Evolutionary conservation across 495 filamentous ascomycete species (phyloP).

Genomic region (Aspergillus nidulans): DNA sequence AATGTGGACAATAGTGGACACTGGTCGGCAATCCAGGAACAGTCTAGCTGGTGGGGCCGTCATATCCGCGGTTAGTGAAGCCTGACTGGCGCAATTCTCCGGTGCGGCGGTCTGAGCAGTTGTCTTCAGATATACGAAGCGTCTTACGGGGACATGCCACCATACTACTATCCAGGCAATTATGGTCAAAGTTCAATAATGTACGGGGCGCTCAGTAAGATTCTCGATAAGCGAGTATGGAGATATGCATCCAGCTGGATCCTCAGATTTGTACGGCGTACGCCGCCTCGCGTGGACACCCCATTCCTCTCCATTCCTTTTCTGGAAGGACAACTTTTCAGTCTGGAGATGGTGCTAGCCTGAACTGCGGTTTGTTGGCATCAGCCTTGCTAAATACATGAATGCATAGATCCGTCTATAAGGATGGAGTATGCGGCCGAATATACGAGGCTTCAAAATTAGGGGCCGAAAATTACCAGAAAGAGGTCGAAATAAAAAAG

Average conservation of each 20-base stretch:
- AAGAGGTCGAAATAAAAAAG: conserved; percentile 1
- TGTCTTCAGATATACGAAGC: background rate
- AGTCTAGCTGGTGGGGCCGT: conserved; percentile 39
- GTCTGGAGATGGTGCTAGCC: background rate
- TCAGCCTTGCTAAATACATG: no score
- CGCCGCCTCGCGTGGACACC: conserved; percentile 1
- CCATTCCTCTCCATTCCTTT: background rate
- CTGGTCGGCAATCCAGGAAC: conserved; percentile 21
- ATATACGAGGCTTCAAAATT: background rate
- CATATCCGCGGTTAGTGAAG: conserved; percentile 26
- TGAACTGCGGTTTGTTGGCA: background rate
- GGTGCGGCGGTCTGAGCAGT: conserved; percentile 10
- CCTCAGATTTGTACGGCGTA: background rate
- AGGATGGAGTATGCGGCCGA: background rate
- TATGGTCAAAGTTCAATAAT: background rate
- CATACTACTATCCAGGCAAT: background rate
- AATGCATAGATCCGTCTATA: no score
- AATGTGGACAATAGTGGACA: background rate
- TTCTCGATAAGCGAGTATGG: no score
- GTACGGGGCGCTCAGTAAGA: no score
- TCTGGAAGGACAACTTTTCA: background rate
- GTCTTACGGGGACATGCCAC: no score
- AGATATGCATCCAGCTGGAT: background rate
- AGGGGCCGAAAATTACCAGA: background rate
- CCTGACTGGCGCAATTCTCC: conserved; percentile 21